Base-by-base conservation (phyloP, 495 filamentous ascomycete species). In the Xylaria acuta region DNA sequence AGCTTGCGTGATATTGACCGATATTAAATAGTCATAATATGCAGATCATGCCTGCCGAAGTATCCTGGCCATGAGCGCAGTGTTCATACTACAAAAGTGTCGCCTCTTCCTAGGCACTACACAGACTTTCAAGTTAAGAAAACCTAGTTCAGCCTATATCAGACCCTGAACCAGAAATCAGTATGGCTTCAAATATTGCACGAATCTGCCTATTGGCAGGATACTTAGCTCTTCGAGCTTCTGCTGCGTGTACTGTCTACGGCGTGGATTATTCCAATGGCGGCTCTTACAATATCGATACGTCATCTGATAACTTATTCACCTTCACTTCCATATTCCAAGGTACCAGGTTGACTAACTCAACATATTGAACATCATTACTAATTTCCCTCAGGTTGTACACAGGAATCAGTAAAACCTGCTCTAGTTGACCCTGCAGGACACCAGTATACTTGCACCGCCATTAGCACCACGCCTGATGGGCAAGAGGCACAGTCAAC, bases 221-320 rank as follows among this genome's bases (percentile, higher is more conserved):
- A 2, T 38, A 80, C 64, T 62, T 83, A 41, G 69, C 73, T 41
- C 41, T 77, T n/a, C 72, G 76, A 22, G 78, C 72, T 34, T 69
- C 74, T 45, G 81, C 82, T 43, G 76, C 75, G 9, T 84, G 83
- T 60, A 74, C 76, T 14, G 82, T 79, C 69, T 84, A 82, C 63
- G 83, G 83, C 6, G 80, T 84, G 49, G 81, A 84, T 54, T 84
- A 81, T 51, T 76, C 81, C 63, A 84, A 81, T 59, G 82, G 82
- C 3, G 83, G 83, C 5, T 72, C 77, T 16, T 84, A 84, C 66
- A 78, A 84, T 68, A 82, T 84, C 51, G 83, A 84, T 66, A 51
- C 73, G 2, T 68, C 81, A 5, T 84, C 82, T 30, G 81, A 80
- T 60, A 78, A 82, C 25, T 82, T 82, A 63, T 84, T 84, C 54